These are phyloP conservation scores for Artomyces pyxidatus DNA, from an alignment of 768 basidiomycete species.

Conservation along the genomic window DNA sequence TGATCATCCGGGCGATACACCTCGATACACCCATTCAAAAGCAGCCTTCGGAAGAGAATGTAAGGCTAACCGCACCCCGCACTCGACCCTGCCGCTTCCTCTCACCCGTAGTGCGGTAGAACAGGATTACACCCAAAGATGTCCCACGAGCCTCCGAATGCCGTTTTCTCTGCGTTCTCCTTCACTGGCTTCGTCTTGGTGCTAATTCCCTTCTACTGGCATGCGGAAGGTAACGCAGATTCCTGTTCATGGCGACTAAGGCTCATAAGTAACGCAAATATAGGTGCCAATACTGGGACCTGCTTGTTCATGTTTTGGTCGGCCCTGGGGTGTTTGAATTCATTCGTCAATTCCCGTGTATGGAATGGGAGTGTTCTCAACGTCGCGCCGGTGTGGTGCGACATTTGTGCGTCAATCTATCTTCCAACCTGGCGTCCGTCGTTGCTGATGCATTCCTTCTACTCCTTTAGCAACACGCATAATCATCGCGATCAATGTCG, in stretches of 20 bases:
- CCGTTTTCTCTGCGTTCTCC: neutral
- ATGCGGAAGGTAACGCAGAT: neutral
- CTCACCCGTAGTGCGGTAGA: too few species aligned
- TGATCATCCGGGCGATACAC: too few species aligned
- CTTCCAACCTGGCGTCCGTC: neutral
- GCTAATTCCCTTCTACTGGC: neutral
- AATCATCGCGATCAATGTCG: conserved; percentile 26
- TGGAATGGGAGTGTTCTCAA: conserved; percentile 56
- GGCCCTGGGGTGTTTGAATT: conserved; percentile 45
- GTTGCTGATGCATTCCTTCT: neutral
- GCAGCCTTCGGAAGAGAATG: too few species aligned
- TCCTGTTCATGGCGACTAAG: too few species aligned
- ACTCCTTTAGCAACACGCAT: conserved; percentile 30
- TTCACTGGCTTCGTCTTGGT: neutral
- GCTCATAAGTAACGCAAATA: too few species aligned
- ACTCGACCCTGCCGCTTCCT: too few species aligned
- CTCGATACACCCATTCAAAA: too few species aligned
- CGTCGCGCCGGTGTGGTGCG: conserved; percentile 42
- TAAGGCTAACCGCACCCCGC: too few species aligned
- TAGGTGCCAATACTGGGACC: conserved; percentile 48
- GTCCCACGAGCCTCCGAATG: neutral
- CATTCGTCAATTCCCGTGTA: conserved; percentile 58
- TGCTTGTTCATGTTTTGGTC: conserved; percentile 68
- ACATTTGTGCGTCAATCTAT: conserved; percentile 41
- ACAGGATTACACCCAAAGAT: too few species aligned